Percentiles rank a stretch among this genome's conserved stretches.
Evolutionary conservation across 352 stramenopile genomes (phyloP).

Genomic region (Phytophthora cactorum): DNA sequence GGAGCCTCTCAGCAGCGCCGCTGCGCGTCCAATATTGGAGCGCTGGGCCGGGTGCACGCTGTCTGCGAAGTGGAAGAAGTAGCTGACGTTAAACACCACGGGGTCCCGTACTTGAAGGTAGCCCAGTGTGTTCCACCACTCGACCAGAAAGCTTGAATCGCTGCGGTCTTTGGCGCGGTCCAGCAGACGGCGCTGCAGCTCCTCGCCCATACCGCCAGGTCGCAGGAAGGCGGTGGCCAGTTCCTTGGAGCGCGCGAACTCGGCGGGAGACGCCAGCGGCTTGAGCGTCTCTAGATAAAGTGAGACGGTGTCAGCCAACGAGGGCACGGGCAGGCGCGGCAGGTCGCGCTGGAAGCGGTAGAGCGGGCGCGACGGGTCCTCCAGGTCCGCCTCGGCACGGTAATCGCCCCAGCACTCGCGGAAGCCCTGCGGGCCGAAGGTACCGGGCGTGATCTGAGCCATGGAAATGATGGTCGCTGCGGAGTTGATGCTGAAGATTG

Average conservation of each 20-base stretch:
- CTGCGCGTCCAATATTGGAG: conserved; percentile 71
- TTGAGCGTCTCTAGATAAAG: conserved; percentile 91
- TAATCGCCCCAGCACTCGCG: conserved; percentile 95
- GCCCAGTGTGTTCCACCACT: conserved; percentile 84
- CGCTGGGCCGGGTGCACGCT: conserved; percentile 62
- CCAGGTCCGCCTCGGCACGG: conserved; percentile 73
- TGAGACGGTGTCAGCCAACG: conserved; percentile 88
- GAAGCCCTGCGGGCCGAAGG: conserved; percentile 84
- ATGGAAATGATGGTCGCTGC: conserved; percentile 18
- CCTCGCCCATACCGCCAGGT: conserved; percentile 58
- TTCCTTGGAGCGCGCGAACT: conserved; percentile 78
- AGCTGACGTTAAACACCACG: conserved; percentile 91
- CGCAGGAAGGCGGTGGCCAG: conserved; percentile 78
- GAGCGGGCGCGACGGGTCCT: conserved; percentile 55
- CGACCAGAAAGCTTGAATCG: conserved; percentile 75
- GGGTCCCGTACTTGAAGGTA: conserved; percentile 83
- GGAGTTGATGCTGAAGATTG: conserved; percentile 11
- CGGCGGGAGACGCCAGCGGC: conserved; percentile 75
- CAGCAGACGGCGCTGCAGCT: conserved; percentile 80
- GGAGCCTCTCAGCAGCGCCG: conserved; percentile 85
- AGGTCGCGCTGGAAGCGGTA: conserved; percentile 89
- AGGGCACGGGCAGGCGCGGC: conserved; percentile 91
- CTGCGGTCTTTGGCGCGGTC: conserved; percentile 54
- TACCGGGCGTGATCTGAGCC: conserved; percentile 18
- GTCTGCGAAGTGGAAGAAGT: conserved; percentile 89